Percentiles rank a stretch among this genome's conserved stretches.
Evolutionary conservation across 1,139 yeast genomes (phyloP).

Genomic region (Saccharomyces hybrid): DNA sequence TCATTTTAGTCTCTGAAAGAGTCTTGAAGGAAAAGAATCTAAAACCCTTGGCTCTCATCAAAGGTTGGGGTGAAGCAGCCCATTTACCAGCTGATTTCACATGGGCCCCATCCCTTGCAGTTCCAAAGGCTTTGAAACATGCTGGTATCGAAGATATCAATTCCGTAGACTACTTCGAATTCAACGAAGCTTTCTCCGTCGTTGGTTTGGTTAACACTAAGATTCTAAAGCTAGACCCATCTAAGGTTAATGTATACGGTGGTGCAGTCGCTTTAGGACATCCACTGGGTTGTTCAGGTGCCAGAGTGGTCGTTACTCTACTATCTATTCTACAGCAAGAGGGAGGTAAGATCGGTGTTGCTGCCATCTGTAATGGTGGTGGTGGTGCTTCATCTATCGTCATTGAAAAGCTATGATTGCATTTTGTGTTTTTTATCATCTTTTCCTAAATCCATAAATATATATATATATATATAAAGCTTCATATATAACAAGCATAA

Average conservation of each 20-base stretch:
- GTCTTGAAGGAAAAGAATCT: conserved; percentile 78
- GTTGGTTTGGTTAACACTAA: conserved; percentile 89
- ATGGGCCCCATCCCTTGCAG: conserved; percentile 86
- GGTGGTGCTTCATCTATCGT: conserved; percentile 93
- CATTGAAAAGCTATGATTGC: conserved; percentile 41
- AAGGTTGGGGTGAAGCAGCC: conserved; percentile 98
- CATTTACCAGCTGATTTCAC: conserved; percentile 91
- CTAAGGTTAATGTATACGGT: conserved; percentile 87
- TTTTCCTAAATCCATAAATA: not conserved
- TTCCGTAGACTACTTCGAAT: conserved; percentile 59
- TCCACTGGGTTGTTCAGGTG: conserved; percentile 97
- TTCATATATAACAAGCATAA: conserved; percentile 5
- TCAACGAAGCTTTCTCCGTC: conserved; percentile 94
- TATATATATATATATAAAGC: not conserved
- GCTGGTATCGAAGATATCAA: conserved; percentile 52
- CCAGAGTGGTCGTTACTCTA: conserved; percentile 84
- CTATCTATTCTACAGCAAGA: conserved; percentile 72
- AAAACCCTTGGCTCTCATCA: conserved; percentile 78
- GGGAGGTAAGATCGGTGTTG: conserved; percentile 83
- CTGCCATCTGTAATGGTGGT: conserved; percentile 97
- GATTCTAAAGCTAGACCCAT: conserved; percentile 53
- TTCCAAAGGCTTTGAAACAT: conserved; percentile 90
- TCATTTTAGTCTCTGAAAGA: conserved; percentile 72
- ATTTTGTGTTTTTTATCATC: not conserved
- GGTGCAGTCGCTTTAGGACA: conserved; percentile 98